Evolutionary conservation across 2,329 filamentous ascomycete genomes (phyloP), one percentile per base, ranked within the genome.

Genomic region (Colletotrichum horii): DNA sequence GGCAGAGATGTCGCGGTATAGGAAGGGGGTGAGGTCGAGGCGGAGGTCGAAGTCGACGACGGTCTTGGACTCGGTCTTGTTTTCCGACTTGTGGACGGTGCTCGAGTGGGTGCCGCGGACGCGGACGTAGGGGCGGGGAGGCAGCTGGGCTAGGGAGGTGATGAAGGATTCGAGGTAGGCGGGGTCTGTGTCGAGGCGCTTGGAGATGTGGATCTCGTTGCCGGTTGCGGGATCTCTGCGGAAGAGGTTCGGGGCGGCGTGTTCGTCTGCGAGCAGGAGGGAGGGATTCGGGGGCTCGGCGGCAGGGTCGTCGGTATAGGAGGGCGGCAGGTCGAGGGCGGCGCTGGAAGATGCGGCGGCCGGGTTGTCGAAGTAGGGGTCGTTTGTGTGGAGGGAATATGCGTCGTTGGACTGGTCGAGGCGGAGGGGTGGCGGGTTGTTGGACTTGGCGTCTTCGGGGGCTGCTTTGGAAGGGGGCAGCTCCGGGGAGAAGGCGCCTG

Each of bases 41-140:
- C 83, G 83, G 71, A 93, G 82, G 79, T 91, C 88, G 79, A 94
- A 94, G 80, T 94, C 92, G 26, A 88, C 88, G 8, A 92, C 83
- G 12, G 83, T 84, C 48, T 82, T 82, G 52, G 80, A 84, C 78
- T 89, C 86, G n/a, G 84, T 85, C 79, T 89, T 89, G 77, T 87
- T 84, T 72, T 87, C 82, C 75, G 84, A 84, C 66, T 75, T 76
- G 68, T 86, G 84, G 52, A 83, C 82, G 6, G 83, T 86, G 80
- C 90, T 84, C 15, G 79, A 83, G 81, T 93, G 91, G 6, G 87
- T 87, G 68, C 92, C 92, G 36, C 85, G 83, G 56, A 93, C 82
- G 64, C 85, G 86, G 11, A 92, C 85, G 67, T 84, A 87, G 0
- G 88, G 88, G n/a, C 89, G 86, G 1, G 91, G 91, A 6, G 91